Conservation (phyloP, 225 moss, liverwort and hornwort species). For the Anthoceros angustus region DNA sequence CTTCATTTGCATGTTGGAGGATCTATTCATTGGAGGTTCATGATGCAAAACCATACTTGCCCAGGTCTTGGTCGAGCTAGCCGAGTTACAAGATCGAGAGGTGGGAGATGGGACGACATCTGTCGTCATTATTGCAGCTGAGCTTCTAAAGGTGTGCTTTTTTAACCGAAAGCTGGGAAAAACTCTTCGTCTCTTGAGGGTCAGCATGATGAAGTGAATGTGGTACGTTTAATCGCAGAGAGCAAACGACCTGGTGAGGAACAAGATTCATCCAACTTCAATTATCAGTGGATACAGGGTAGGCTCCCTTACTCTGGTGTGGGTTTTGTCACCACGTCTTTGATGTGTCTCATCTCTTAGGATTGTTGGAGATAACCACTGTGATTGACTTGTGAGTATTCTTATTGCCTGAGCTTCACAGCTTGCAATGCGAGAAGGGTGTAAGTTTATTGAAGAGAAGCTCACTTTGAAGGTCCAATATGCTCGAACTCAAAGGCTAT, state of each 20-base stretch:
- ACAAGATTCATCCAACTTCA: conserved; percentile 89
- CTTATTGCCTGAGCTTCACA: conserved; percentile 9
- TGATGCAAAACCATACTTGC: background rate
- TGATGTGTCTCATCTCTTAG: background rate
- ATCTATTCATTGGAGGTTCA: background rate
- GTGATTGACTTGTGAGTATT: background rate
- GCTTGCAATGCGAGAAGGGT: conserved; percentile 90
- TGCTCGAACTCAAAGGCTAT: background rate
- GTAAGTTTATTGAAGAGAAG: conserved; percentile 80
- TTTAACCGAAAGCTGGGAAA: too few relatives aligned
- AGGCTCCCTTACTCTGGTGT: conserved; percentile 12
- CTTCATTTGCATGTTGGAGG: conserved; percentile 4
- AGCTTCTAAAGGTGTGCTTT: conserved; percentile 57
- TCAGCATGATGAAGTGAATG: too few relatives aligned
- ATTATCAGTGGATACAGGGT: conserved; percentile 86
- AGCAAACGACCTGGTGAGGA: conserved; percentile 83
- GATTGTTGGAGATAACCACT: background rate
- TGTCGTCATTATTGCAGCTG: conserved; percentile 87
- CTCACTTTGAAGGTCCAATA: conserved; percentile 54
- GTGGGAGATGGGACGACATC: conserved; percentile 90
- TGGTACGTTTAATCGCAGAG: conserved; percentile 24
- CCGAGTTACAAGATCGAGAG: conserved; percentile 81
- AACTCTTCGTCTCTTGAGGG: background rate
- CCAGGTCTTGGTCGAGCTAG: conserved; percentile 77
- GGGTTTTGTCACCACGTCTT: background rate